Conservation (phyloP, 2,329 filamentous ascomycete species). For the Diaporthe humulicola region DNA sequence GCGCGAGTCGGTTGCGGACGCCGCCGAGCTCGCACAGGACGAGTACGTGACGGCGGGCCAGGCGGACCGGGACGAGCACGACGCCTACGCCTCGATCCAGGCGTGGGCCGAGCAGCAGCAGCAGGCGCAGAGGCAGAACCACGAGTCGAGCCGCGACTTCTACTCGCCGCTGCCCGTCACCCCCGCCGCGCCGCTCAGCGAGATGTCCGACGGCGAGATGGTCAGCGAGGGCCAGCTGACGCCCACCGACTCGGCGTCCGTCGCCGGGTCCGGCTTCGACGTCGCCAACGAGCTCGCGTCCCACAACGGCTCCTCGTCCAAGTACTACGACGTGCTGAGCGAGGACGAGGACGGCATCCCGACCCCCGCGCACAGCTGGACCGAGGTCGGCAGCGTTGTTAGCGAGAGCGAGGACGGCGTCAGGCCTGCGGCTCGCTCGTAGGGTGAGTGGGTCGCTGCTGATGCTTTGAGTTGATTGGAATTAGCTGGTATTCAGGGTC, state of each 20-base stretch:
- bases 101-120: conserved; percentile 71
- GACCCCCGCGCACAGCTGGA: conserved; percentile 72
- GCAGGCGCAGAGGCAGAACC: conserved; percentile 27
- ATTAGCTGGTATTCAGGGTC: background rate
- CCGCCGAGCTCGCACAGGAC: conserved; percentile 55
- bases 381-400: conserved; percentile 73
- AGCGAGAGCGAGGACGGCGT: conserved; percentile 65
- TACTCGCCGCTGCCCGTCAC: conserved; percentile 72
- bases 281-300: conserved; percentile 58
- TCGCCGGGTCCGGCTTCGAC: conserved; percentile 65
- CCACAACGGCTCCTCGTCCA: conserved; percentile 53
- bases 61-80: conserved; percentile 44
- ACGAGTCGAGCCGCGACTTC: conserved; percentile 59
- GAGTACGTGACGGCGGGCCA: conserved; percentile 68
- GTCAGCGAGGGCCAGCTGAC: conserved; percentile 68
- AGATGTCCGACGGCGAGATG: conserved; percentile 54
- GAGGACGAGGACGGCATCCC: conserved; percentile 68
- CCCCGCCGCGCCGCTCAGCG: conserved; percentile 63
- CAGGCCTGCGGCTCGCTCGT: conserved; percentile 50
- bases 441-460: conserved; percentile 18
- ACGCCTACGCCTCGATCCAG: conserved; percentile 72
- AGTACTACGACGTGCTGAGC: conserved; percentile 69
- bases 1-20: conserved; percentile 49
- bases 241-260: conserved; percentile 70
- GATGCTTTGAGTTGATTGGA: conserved; percentile 16